Evolutionary conservation across 179 eudicot genomes (phyloP).

Genomic region (Vitellaria paradoxa): DNA sequence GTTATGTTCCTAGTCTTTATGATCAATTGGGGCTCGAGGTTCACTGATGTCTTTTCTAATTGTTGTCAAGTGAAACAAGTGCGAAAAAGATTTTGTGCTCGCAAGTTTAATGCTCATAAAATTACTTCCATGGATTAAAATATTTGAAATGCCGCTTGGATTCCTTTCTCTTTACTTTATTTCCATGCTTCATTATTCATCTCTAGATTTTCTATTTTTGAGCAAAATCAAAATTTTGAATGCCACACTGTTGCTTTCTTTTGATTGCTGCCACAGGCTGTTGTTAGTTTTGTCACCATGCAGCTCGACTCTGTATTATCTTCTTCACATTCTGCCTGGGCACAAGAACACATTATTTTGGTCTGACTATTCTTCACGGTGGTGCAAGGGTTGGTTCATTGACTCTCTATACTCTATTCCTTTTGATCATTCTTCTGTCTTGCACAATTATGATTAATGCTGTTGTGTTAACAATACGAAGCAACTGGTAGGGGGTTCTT

Average conservation of each 20-base stretch:
- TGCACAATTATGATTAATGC: neutral
- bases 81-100: neutral
- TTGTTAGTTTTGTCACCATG: constrained; percentile 95
- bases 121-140: neutral
- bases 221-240: neutral
- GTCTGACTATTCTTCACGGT: constrained; percentile 97
- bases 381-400: constrained; percentile 82
- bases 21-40: neutral
- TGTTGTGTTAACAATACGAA: constrained; percentile 63
- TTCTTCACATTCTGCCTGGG: constrained; percentile 98
- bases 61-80: neutral
- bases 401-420: neutral
- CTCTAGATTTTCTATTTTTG: neutral
- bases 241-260: neutral
- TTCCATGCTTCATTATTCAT: neutral
- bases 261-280: constrained; percentile 56
- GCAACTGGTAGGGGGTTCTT: constrained; percentile 99
- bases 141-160: neutral
- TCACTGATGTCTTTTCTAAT: no score
- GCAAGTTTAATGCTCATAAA: neutral
- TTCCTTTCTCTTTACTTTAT: neutral
- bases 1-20: neutral
- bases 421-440: neutral
- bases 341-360: constrained; percentile 96
- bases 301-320: constrained; percentile 92